Evolutionary conservation across 306 rosid genomes (phyloP), one percentile per base, ranked within the genome.

Genomic region (Nissolia schottii): DNA sequence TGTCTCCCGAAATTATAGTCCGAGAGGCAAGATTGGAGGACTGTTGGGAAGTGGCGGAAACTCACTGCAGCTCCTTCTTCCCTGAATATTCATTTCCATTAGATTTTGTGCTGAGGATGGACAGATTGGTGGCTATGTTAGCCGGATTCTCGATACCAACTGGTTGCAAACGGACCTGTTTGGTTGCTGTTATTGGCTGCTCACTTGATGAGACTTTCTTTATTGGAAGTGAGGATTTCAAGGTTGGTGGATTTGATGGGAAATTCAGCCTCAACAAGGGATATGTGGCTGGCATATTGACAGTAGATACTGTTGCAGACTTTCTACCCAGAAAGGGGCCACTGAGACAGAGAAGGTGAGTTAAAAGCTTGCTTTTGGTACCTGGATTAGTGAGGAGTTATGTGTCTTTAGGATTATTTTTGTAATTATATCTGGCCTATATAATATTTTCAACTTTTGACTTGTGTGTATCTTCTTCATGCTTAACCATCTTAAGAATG

Each of bases 41-140:
- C 80, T 89, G 90, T 75, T 95, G 99, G 99, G 99, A 89, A 86
- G 99, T 95, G 76, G 99, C 97, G 18, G 97, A 95, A 90, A 95
- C 96, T 70, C 99, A 91, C 65, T 95, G 99, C 93, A 91, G 99
- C 85, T 91, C 96, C 29, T 95, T 95, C 90, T 95, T 89, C 86
- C 99, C 96, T 3, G 92, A 82, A 9, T 91, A 91, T 74, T 74
- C 87, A 10, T 95, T 95, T 82, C 99, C 99, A 10, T 75, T 95
- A 64, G 96, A 91, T 73, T 91, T 91, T 62, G 87, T 95, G 71
- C 80, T 95, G 73, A 81, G 97, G 79, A 74, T 91, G 79, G 96
- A 95, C 83, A 87, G 97, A 85, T 69, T 95, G 79, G 85, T 89
- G 40, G 97, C 85, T 25, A 89, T 95, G 97, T 72, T 91, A 7